Evolutionary conservation across 192 early-diverging fungal species (phyloP), one percentile per base, ranked within the genome.

Genomic region (Coemansia sp.): DNA sequence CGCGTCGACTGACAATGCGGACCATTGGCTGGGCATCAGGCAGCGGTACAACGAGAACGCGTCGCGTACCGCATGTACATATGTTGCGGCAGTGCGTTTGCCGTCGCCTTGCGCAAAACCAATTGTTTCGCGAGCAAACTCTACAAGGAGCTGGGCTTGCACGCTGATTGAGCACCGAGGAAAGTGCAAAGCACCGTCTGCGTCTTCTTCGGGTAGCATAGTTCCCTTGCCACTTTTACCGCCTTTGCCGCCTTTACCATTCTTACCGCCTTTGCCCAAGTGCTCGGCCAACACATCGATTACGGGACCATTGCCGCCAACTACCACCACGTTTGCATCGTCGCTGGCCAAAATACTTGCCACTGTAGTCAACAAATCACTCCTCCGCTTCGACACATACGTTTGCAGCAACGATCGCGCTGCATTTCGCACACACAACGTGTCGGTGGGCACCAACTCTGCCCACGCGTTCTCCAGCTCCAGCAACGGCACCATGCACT

Each of bases 121-220:
- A 14, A 80, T 65, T 4, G 77, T 80, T 45, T 73, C 77, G 43
- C 58, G 67, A 11, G 72, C 77, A 71, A 80, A 80, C 14, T 80
- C 77, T 0, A 74, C 65, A 50, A 80, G 62, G n/a, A 61, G 67
- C 68, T 80, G 77, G 4, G 77, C 77, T 2, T 70, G 70, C 5
- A 60, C 62, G 62, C 72, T 74, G 43, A 80, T 52, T 11, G 72
- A 70, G 62, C 77, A 80, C 5, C 68, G 66, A 17, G 72, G 67
- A 55, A 74, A 70, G 11, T 56, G 22, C 37, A 73, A 51, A 11
- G 63, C 62, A 2, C 61, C 66, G 19, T 51, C 63, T 11, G 32
- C 7, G 32, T 56, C 63, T 35, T 65, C 69, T 11, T 22, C 45
- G 1, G 45, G 37, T 25, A 51, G 58, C 12, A 52, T 53, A 10